Conservation (phyloP, 2,329 filamentous ascomycete species). For the Pseudogymnoascus verrucosus region DNA sequence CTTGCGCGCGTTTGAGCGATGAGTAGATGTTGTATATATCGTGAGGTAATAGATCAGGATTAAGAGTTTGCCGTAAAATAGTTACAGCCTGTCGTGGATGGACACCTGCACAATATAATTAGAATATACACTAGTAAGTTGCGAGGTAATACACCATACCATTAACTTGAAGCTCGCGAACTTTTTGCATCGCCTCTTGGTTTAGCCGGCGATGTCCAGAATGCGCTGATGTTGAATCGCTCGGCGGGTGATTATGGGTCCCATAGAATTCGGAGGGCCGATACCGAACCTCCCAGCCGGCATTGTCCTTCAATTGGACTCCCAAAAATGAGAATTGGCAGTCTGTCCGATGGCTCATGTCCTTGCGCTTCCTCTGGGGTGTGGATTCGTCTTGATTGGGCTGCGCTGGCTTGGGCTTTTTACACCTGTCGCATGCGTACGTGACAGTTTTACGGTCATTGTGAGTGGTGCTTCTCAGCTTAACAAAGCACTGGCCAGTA, state of each 20-base stretch:
- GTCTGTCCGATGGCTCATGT: constrained; percentile 2
- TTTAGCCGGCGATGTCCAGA: constrained; percentile 8
- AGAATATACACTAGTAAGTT: background rate
- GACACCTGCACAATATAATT: background rate
- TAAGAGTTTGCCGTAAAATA: constrained; percentile 4
- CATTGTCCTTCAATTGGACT: constrained; percentile 8
- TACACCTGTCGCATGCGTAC: constrained; percentile 7
- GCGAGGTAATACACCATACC: background rate
- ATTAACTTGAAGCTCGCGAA: constrained; percentile 8
- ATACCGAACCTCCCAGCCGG: constrained; percentile 7
- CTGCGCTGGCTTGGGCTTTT: constrained; percentile 5
- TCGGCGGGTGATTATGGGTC: constrained; percentile 5
- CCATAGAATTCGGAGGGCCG: constrained; percentile 5
- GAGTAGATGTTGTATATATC: constrained; percentile 2
- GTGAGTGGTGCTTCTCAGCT: constrained; percentile 9
- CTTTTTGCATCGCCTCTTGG: constrained; percentile 5
- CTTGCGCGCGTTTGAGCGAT: background rate
- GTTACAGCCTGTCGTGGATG: background rate
- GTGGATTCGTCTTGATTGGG: background rate
- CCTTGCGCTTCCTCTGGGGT: constrained; percentile 2
- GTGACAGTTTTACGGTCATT: constrained; percentile 9
- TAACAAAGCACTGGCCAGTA: constrained; percentile 9
- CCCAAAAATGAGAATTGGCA: constrained; percentile 8
- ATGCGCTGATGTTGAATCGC: background rate
- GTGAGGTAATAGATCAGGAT: constrained; percentile 1